Conservation (phyloP, 805 yeast genomes). For the Metschnikowia gelsemii region DNA sequence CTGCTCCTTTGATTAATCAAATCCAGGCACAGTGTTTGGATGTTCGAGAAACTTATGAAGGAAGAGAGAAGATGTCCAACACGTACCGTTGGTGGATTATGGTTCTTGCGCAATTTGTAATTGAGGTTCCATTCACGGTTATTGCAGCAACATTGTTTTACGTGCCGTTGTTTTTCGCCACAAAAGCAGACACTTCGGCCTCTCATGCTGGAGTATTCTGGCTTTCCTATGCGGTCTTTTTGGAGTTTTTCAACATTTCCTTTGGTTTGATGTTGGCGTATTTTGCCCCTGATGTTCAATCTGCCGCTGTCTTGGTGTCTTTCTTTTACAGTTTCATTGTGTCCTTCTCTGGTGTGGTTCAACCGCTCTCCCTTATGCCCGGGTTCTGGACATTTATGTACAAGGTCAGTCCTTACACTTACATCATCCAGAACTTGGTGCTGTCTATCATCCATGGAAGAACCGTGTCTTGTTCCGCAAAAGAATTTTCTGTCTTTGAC, state of each 20-base stretch:
- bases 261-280: constrained; percentile 53
- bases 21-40: constrained; percentile 57
- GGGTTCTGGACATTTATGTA: constrained; percentile 51
- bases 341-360: constrained; percentile 55
- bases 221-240: constrained; percentile 46
- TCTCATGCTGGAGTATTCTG: constrained; percentile 41
- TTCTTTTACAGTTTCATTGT: constrained; percentile 57
- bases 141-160: constrained; percentile 31
- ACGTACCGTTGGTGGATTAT: constrained; percentile 71
- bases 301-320: constrained; percentile 61
- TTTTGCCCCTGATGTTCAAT: constrained; percentile 61
- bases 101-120: constrained; percentile 50
- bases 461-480: constrained; percentile 45
- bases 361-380: constrained; percentile 44
- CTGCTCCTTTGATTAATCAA: constrained; percentile 62
- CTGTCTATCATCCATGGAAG: constrained; percentile 44
- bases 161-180: constrained; percentile 43
- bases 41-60: constrained; percentile 64
- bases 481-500: constrained; percentile 48
- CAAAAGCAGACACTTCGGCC: constrained; percentile 17
- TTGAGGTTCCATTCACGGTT: constrained; percentile 59
- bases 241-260: constrained; percentile 39
- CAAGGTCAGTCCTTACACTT: constrained; percentile 48
- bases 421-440: constrained; percentile 54
- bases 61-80: constrained; percentile 67